Evolutionary conservation across 345 rosid species (phyloP).

Genomic region (Eucalyptus pauciflora): DNA sequence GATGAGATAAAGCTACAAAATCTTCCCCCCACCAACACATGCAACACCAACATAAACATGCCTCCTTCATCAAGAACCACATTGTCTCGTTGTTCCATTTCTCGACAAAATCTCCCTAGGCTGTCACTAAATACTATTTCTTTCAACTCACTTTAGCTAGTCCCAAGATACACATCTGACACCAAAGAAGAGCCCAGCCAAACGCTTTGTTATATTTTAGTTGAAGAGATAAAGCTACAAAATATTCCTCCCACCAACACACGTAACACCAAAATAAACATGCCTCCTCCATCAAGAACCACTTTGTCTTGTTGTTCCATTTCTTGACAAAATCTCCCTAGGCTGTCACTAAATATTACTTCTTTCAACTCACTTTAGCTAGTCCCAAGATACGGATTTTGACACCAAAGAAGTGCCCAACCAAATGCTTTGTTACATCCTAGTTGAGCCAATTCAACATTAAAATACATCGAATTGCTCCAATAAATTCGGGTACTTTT

Average conservation of each 20-base stretch:
- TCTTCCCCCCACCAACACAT: neutral
- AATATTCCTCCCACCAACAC: neutral
- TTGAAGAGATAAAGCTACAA: neutral
- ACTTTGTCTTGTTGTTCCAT: neutral
- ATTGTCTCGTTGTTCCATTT: neutral
- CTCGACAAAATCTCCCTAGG: neutral
- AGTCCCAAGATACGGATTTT: neutral
- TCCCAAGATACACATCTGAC: neutral
- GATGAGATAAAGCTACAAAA: neutral
- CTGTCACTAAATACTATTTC: neutral
- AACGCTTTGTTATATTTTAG: neutral
- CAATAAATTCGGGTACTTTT: neutral
- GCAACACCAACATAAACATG: neutral
- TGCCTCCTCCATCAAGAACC: neutral
- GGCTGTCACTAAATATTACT: neutral
- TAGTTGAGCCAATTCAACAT: neutral
- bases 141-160: neutral
- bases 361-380: neutral
- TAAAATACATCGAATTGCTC: neutral
- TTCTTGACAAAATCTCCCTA: neutral
- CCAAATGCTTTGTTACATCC: neutral
- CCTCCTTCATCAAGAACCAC: neutral
- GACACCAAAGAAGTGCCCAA: neutral
- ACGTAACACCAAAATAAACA: neutral
- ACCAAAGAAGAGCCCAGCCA: neutral